Base-by-base conservation (phyloP, 2,329 filamentous ascomycete species). In the Chaetoscypha palmicola region DNA sequence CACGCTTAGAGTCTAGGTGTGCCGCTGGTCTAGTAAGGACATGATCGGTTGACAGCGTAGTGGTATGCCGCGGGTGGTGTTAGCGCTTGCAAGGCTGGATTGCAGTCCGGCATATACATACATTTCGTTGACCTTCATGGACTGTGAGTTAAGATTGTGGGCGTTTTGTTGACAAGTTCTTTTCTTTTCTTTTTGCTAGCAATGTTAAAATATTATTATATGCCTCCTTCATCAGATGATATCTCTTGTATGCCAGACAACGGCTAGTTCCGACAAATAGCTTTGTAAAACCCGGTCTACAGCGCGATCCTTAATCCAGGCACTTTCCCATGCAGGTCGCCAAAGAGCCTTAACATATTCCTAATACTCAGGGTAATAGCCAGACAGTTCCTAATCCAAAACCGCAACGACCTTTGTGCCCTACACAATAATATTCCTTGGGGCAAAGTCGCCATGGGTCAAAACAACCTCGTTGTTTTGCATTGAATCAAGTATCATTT, bases 371-470 rank as follows among this genome's bases (percentile, higher is more conserved):
- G 49, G 49, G 21, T 35, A 52, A 44, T 44, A 52, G 21, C 49
- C 46, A 17, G 46, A 38, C 14, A 24, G 38, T 43, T 49, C 44
- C 46, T 40, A 49, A 43, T 49, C 49, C 30, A 51, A 30, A 40
- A 49, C 41, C 2, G 39, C 49, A 14, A 43, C 28, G 8, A 51
- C 24, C 10, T 47, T 10, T 9, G 43, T 47, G 31, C 41, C 44
- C 41, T 37, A 36, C 11, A 26, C 21, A 41, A 34, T 41, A 21
- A 39, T 38, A 31, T 46, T 32, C 32, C 17, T 8, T 8, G 31
- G 40, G 60, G 26, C 46, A 11, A 53, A 66, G 65, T 5, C 63
- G 62, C 12, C 63, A 35, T 34, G 39, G 58, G 42, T 34, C 53
- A 56, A 48, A 37, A 22, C 11, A 39, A 31, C n/a, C 19, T 39